Evolutionary conservation across 2,329 filamentous ascomycete species (phyloP).

Genomic region (Aspergillus pseudoterreus): DNA sequence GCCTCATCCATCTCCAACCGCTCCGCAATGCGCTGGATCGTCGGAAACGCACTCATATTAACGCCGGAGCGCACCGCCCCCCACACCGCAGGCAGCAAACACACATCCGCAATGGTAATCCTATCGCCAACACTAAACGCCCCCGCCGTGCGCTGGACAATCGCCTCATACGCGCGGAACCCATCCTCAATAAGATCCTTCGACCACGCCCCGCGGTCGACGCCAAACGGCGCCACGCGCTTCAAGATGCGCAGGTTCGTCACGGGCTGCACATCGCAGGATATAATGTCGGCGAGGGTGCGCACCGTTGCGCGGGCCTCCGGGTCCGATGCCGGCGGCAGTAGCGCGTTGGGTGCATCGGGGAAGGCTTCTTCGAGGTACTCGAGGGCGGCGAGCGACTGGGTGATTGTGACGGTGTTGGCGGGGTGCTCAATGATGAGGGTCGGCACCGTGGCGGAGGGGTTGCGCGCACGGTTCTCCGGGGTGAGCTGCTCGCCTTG

Average conservation of each 20-base stretch:
- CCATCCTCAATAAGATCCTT: slow-evolving; percentile 50
- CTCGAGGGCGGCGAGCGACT: slow-evolving; percentile 59
- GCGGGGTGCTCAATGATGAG: slow-evolving; percentile 39
- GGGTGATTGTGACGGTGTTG: slow-evolving; percentile 44
- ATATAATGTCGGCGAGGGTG: slow-evolving; percentile 53
- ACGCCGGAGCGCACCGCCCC: slow-evolving; percentile 55
- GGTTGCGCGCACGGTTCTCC: slow-evolving; percentile 50
- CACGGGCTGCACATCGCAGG: slow-evolving; percentile 57
- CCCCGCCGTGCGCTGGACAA: slow-evolving; percentile 39
- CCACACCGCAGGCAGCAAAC: slow-evolving; percentile 57
- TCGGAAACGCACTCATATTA: slow-evolving; percentile 49
- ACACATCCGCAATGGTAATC: slow-evolving; percentile 57
- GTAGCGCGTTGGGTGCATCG: slow-evolving; percentile 38
- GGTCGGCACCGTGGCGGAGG: slow-evolving; percentile 54
- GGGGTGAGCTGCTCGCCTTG: slow-evolving; percentile 49
- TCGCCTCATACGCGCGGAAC: slow-evolving; percentile 54
- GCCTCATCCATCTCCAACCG: slow-evolving; percentile 48
- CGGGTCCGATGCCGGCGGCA: slow-evolving; percentile 43
- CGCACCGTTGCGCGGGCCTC: slow-evolving; percentile 50
- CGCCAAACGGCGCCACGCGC: slow-evolving; percentile 45
- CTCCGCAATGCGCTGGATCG: slow-evolving; percentile 44
- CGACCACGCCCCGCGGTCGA: slow-evolving; percentile 49
- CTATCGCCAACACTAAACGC: slow-evolving; percentile 54
- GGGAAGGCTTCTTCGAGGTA: slow-evolving; percentile 58
- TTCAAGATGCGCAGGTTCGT: slow-evolving; percentile 56